Conservation (phyloP, 352 stramenopile genomes). For the Phytophthora pluvialis region DNA sequence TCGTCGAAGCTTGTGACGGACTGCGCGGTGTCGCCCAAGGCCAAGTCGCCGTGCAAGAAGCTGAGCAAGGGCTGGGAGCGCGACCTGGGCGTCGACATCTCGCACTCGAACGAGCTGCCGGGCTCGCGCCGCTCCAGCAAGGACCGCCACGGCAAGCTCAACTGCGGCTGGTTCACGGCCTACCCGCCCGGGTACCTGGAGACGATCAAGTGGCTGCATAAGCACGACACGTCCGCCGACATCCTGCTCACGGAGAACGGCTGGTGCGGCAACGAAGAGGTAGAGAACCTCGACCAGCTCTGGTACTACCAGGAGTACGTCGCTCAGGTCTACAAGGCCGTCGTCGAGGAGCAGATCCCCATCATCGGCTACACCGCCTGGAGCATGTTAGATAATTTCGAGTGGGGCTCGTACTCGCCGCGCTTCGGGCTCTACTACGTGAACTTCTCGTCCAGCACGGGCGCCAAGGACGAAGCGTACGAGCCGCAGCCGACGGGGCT, state of each 20-base stretch:
- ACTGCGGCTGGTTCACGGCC: constrained; percentile 57
- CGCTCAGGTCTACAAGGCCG: constrained; percentile 55
- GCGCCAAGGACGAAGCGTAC: constrained; percentile 42
- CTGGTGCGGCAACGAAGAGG: constrained; percentile 65
- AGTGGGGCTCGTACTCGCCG: constrained; percentile 89
- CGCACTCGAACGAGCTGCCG: constrained; percentile 63
- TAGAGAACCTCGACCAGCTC: constrained; percentile 68
- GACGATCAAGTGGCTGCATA: constrained; percentile 67
- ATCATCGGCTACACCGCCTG: constrained; percentile 94
- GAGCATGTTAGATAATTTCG: constrained; percentile 95
- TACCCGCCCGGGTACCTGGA: constrained; percentile 65
- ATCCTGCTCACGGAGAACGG: constrained; percentile 76
- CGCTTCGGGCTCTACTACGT: constrained; percentile 76
- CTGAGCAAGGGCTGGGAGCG: constrained; percentile 52
- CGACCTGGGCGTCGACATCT: constrained; percentile 57
- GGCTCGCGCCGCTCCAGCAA: constrained; percentile 63
- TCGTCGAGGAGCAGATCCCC: constrained; percentile 55
- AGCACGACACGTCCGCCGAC: constrained; percentile 40
- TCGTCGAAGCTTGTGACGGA: constrained; percentile 66
- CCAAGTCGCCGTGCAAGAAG: constrained; percentile 47
- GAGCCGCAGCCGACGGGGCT: constrained; percentile 32
- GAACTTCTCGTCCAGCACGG: constrained; percentile 50
- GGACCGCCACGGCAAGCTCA: constrained; percentile 42
- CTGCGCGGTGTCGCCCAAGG: constrained; percentile 36
- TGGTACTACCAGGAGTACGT: constrained; percentile 71